Conservation (phyloP, 768 basidiomycete genomes). For the Artomyces pyxidatus region DNA sequence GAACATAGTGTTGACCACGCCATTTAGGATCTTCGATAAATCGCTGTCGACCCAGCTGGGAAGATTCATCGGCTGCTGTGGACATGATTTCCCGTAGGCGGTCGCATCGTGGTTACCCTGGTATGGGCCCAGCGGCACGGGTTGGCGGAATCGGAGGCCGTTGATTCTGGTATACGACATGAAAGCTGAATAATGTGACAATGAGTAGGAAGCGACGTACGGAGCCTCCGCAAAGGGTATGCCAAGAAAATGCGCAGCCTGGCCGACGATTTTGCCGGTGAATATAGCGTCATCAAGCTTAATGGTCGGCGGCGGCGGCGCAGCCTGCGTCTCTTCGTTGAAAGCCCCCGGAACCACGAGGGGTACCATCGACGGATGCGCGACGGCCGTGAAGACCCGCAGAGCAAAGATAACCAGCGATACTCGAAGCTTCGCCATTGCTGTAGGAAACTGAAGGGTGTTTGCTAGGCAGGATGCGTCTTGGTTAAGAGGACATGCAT, state of each 20-base stretch:
- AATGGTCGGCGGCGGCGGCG: constrained; percentile 12
- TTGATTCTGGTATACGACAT: constrained; percentile 21
- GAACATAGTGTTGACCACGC: neutral
- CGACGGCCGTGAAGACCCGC: too few species aligned
- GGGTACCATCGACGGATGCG: too few species aligned
- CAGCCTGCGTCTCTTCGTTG: neutral
- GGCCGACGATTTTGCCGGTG: constrained; percentile 19
- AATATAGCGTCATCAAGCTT: constrained; percentile 23
- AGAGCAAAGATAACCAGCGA: too few species aligned
- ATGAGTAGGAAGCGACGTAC: constrained; percentile 18
- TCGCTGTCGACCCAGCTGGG: constrained; percentile 1
- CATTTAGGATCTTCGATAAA: neutral
- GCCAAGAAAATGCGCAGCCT: constrained; percentile 27
- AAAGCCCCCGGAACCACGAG: too few species aligned
- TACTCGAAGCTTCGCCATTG: too few species aligned
- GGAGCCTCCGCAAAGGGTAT: constrained; percentile 34
- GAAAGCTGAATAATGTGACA: too few species aligned
- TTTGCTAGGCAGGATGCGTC: too few species aligned
- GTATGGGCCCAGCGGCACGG: constrained; percentile 16
- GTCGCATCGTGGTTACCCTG: constrained; percentile 13
- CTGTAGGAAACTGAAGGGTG: too few species aligned
- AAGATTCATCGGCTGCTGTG: constrained; percentile 16
- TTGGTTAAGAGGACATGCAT: too few species aligned
- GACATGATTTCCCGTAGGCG: constrained; percentile 19
- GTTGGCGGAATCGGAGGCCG: constrained; percentile 29